These are phyloP conservation scores for Monosporascus sp. DNA, from an alignment of 2,329 filamentous ascomycete species.

Conservation along the genomic window DNA sequence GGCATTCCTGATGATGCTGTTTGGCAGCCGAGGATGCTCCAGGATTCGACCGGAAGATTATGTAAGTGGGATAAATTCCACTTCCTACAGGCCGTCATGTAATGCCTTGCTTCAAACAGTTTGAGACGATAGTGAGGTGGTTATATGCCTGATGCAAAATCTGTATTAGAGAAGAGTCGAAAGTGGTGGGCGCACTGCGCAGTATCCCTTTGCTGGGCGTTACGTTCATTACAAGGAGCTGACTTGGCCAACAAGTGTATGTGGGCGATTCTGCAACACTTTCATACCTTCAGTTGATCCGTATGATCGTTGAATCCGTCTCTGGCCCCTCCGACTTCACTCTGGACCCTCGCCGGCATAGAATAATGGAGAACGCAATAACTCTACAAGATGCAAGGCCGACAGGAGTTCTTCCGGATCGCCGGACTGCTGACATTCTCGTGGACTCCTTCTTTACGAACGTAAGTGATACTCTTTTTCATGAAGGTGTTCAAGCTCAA, in stretches of 20 bases:
- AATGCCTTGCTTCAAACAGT: no score
- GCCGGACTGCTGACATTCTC: constrained; percentile 47
- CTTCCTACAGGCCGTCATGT: neutral
- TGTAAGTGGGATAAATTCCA: constrained; percentile 35
- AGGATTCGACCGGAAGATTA: constrained; percentile 52
- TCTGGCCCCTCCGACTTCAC: constrained; percentile 54
- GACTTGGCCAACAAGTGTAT: constrained; percentile 39
- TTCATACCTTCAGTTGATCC: constrained; percentile 55
- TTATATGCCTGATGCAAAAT: no score
- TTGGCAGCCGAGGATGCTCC: constrained; percentile 52
- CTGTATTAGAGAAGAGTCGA: neutral
- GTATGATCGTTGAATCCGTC: constrained; percentile 52
- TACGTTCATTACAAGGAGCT: neutral
- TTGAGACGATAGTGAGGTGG: no score
- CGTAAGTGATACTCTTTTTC: constrained; percentile 30
- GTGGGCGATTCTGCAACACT: constrained; percentile 59
- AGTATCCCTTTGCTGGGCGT: constrained; percentile 8
- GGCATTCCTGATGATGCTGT: constrained; percentile 52
- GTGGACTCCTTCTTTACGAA: constrained; percentile 58
- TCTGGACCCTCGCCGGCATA: constrained; percentile 49
- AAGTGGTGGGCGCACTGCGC: neutral
- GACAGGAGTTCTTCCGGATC: constrained; percentile 51
- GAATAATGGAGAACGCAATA: constrained; percentile 50
- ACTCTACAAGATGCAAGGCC: constrained; percentile 38
- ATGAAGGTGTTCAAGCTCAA: constrained; percentile 11